Evolutionary conservation across 2,329 filamentous ascomycete species (phyloP).

Genomic region (Fusarium avenaceum): DNA sequence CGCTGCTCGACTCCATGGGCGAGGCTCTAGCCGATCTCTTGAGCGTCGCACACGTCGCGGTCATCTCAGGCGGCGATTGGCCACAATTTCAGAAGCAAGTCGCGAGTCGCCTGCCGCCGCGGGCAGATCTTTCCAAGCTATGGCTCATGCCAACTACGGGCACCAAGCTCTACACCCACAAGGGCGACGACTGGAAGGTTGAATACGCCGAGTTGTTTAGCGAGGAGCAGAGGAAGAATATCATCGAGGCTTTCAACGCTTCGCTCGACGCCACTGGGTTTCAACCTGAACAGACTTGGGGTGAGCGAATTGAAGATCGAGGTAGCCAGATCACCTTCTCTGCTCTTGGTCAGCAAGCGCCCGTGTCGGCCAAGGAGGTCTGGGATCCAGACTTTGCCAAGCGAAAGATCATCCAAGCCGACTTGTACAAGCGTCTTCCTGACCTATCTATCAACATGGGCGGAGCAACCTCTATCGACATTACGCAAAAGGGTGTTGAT

Average conservation of each 20-base stretch:
- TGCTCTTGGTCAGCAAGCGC: constrained; percentile 20
- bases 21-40: constrained; percentile 22
- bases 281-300: constrained; percentile 28
- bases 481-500: constrained; percentile 25
- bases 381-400: constrained; percentile 29
- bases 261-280: constrained; percentile 19
- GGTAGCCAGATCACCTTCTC: constrained; percentile 26
- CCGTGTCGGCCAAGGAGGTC: constrained; percentile 15
- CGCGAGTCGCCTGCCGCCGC: constrained; percentile 18
- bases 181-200: constrained; percentile 16
- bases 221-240: constrained; percentile 23
- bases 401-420: constrained; percentile 20
- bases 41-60: constrained; percentile 20
- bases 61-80: constrained; percentile 28
- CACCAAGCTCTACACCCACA: constrained; percentile 24
- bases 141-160: constrained; percentile 29
- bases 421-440: constrained; percentile 19
- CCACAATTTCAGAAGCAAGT: constrained; percentile 27
- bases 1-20: constrained; percentile 25
- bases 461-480: constrained; percentile 25
- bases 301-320: constrained; percentile 21
- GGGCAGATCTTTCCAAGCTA: constrained; percentile 18
- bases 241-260: constrained; percentile 20
- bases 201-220: constrained; percentile 26
- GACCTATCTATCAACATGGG: constrained; percentile 29